Evolutionary conservation across 176 grass and related monocot genomes (phyloP).

Genomic region (Secale cereale): DNA sequence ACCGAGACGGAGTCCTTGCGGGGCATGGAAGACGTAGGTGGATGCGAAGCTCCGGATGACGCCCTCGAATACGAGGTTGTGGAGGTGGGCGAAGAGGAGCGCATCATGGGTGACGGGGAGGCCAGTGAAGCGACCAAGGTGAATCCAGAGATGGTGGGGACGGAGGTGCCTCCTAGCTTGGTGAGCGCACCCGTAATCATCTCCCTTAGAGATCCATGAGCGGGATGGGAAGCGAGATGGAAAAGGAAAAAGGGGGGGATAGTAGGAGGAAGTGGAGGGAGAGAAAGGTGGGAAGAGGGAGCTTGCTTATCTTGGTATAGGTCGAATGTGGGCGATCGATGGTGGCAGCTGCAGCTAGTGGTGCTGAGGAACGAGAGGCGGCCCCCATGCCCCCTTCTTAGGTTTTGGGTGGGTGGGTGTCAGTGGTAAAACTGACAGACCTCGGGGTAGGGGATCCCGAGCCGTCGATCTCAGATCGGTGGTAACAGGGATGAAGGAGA

Average conservation of each 20-base stretch:
- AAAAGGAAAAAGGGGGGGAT: no score
- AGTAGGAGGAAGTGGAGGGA: background rate
- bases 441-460: no score
- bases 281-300: background rate
- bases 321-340: conserved; percentile 23
- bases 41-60: conserved; percentile 18
- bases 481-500: no score
- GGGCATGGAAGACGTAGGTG: conserved; percentile 23
- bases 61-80: conserved; percentile 27
- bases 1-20: no score
- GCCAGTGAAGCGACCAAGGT: conserved; percentile 34
- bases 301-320: conserved; percentile 35
- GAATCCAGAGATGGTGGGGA: conserved; percentile 35
- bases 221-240: no score
- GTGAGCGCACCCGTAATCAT: conserved; percentile 33
- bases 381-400: no score
- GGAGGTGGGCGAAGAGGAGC: conserved; percentile 43
- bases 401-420: no score
- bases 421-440: no score
- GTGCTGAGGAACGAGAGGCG: no score
- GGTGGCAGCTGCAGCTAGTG: background rate
- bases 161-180: conserved; percentile 24
- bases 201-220: background rate
- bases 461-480: no score
- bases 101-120: conserved; percentile 26